Conservation (phyloP, 1,284 basidiomycete genomes). For the Cutaneotrichosporon cavernicola region DNA sequence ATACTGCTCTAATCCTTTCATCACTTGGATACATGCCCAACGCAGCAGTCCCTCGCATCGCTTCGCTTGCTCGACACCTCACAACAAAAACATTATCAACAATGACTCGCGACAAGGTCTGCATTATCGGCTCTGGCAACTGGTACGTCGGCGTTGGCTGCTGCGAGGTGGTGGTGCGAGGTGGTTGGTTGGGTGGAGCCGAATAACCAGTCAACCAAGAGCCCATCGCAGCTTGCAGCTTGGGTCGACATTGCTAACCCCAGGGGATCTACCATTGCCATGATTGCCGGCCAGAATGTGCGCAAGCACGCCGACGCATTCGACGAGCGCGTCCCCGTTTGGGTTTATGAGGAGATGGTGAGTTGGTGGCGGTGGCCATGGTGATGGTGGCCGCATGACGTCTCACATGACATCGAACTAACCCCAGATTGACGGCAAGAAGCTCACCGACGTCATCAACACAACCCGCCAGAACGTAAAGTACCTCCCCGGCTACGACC, state of each 20-base stretch:
- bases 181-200: neutral
- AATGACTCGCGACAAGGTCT: constrained; percentile 55
- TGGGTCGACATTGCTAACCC: neutral
- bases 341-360: constrained; percentile 58
- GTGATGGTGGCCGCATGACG: neutral
- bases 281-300: constrained; percentile 56
- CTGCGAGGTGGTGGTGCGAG: neutral
- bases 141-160: constrained; percentile 35
- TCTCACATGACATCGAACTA: neutral
- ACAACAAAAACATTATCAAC: constrained; percentile 10
- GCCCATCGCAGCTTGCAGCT: neutral
- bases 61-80: constrained; percentile 10
- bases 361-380: constrained; percentile 20
- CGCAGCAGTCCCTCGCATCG: neutral
- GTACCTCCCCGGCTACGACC: constrained; percentile 57
- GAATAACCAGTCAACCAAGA: neutral
- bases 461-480: constrained; percentile 54
- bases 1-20: neutral
- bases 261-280: constrained; percentile 61
- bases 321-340: constrained; percentile 55
- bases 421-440: constrained; percentile 56
- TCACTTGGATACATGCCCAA: constrained; percentile 8
- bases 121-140: constrained; percentile 58
- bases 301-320: constrained; percentile 54
- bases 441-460: constrained; percentile 60